These are phyloP conservation scores for Erodium trifolium DNA, from an alignment of 441 rosid species.

Conservation along the genomic window DNA sequence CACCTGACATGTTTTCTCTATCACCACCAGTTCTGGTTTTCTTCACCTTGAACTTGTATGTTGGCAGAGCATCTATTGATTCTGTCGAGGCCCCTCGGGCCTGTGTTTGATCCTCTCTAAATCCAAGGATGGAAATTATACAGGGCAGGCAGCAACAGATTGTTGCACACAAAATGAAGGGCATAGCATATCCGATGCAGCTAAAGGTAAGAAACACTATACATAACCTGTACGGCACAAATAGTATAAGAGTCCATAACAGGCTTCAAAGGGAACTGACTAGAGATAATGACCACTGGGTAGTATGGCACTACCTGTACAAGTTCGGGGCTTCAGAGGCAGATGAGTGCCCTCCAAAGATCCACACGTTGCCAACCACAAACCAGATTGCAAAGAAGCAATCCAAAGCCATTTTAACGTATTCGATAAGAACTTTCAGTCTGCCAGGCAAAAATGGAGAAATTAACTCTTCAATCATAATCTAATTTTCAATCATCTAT, in stretches of 20 bases:
- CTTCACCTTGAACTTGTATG: slow-evolving; percentile 73
- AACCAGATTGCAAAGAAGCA: slow-evolving; percentile 98
- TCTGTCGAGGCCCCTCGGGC: slow-evolving; percentile 86
- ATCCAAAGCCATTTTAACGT: slow-evolving; percentile 77
- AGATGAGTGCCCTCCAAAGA: slow-evolving; percentile 92
- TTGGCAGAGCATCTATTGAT: slow-evolving; percentile 78
- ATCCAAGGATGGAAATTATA: slow-evolving; percentile 78
- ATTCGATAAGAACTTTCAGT: slow-evolving; percentile 57
- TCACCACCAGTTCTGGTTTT: slow-evolving; percentile 48
- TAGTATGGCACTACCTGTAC: slow-evolving; percentile 54
- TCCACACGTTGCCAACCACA: slow-evolving; percentile 98
- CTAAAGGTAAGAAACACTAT: slow-evolving; percentile 86
- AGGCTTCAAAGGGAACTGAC: slow-evolving; percentile 10
- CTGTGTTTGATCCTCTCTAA: slow-evolving; percentile 78
- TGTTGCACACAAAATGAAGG: slow-evolving; percentile 90
- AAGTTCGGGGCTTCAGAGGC: slow-evolving; percentile 78
- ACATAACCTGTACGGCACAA: slow-evolving; percentile 59
- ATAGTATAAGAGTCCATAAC: not conserved
- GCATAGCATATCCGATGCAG: slow-evolving; percentile 98
- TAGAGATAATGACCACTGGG: not conserved
- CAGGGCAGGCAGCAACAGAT: slow-evolving; percentile 96
- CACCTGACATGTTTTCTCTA: slow-evolving; percentile 20
- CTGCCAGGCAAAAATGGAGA: slow-evolving; percentile 30
- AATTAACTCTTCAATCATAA: slow-evolving; percentile 13
- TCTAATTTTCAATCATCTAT: not conserved